Evolutionary conservation across 2,329 filamentous ascomycete species (phyloP).

Genomic region (Ilyonectria robusta): DNA sequence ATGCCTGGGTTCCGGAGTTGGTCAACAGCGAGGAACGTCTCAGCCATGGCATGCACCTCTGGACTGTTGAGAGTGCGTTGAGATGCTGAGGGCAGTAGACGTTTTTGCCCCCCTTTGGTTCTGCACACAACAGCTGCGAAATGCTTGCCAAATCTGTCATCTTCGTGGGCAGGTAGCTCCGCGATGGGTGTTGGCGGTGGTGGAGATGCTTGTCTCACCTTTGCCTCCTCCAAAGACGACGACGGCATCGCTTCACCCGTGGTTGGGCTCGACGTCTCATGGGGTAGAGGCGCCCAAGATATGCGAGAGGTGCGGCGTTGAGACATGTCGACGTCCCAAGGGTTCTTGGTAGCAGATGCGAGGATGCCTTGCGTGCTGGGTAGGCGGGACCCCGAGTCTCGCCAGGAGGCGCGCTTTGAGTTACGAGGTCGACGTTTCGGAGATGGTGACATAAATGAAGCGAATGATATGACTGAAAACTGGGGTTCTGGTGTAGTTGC

Average conservation of each 20-base stretch:
- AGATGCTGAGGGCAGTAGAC: constrained; percentile 59
- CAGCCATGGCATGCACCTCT: constrained; percentile 45
- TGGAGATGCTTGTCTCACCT: constrained; percentile 56
- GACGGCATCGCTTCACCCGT: constrained; percentile 6
- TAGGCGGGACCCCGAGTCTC: constrained; percentile 43
- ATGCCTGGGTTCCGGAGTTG: constrained; percentile 28
- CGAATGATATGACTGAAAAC: constrained; percentile 66
- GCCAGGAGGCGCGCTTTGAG: constrained; percentile 35
- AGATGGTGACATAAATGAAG: constrained; percentile 66
- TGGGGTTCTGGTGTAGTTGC: constrained; percentile 62
- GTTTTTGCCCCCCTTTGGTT: constrained; percentile 48
- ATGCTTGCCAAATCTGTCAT: constrained; percentile 61
- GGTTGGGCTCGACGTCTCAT: constrained; percentile 36
- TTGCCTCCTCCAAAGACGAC: constrained; percentile 27
- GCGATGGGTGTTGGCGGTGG: constrained; percentile 57
- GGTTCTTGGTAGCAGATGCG: constrained; percentile 53
- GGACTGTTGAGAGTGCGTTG: constrained; percentile 51
- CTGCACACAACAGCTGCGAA: constrained; percentile 61
- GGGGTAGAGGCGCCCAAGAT: constrained; percentile 55
- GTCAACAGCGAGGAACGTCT: constrained; percentile 45
- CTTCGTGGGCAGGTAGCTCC: constrained; percentile 53
- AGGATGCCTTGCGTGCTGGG: constrained; percentile 54
- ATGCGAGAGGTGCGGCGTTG: constrained; percentile 55
- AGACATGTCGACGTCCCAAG: constrained; percentile 47
- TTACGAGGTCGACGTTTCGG: constrained; percentile 53